Base-by-base conservation (phyloP, 2,329 filamentous ascomycete genomes). In the Acephala macrosclerotiorum region DNA sequence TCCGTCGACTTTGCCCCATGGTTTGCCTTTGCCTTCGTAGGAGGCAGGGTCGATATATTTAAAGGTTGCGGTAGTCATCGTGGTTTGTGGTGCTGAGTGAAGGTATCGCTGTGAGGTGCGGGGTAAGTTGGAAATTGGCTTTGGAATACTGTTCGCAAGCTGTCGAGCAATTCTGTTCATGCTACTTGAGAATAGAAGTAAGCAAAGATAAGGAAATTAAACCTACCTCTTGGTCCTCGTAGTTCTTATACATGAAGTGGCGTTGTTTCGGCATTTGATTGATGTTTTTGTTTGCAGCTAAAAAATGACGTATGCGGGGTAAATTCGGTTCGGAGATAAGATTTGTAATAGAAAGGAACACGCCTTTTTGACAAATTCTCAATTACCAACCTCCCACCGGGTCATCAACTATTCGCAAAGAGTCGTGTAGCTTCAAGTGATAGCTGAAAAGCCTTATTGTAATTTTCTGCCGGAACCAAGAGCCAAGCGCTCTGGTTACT, bases 1-100 rank as follows among this genome's bases (percentile, higher is more conserved):
- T 0, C 82, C 83, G 73, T 91, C 89, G 45, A 91, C 89, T 72
- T 91, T 91, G 71, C 79, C 75, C 88, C 88, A 91, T 1, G 88
- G 85, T 73, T 87, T 87, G 58, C 64, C 61, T 73, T 87, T 87
- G 51, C 64, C 61, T 77, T 78, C 78, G 67, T 83, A 82, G 25
- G 83, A 83, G 0, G 80, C 72, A 1, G 82, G 79, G 74, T 91
- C 88, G 68, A 90, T 87, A 77, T 90, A 87, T 66, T 83, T 83
- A 79, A 91, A 89, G 1, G 73, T 77, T 42, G 82, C 81, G 22
- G 83, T 85, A n/a, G 85, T 88, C 86, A 88, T 88, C 45, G 70
- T 85, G 18, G 85, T 88, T 85, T 88, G 88, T 47, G 70, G 2
- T 47, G 33, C 3, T 35, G 38, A 12, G 29, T 47, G 25, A 1